Percentiles rank a stretch among this genome's conserved stretches.
phyloP scores from a whole-genome alignment of 106 monocot genomes.

The Agapanthus africanus region DNA sequence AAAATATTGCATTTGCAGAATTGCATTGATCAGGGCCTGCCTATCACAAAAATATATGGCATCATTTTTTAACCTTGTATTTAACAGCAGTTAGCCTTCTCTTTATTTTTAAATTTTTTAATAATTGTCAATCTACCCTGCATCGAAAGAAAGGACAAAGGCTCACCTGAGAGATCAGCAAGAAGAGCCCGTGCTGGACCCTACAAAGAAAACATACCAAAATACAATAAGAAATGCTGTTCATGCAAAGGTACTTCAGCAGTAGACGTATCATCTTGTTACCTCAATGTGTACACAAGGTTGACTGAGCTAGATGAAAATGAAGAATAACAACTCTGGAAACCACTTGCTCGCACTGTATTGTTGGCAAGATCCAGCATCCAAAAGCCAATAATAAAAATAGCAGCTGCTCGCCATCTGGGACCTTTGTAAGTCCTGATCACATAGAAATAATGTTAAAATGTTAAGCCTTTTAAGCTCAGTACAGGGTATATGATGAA shows the following conservation, averaged over 20 bases:
- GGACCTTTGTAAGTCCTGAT: conserved; percentile 81
- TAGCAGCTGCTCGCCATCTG: conserved; percentile 68
- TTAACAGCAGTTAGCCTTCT: not conserved
- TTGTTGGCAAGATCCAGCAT: conserved; percentile 99
- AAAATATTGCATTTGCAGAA: conserved; percentile 95
- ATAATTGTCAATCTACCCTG: not conserved
- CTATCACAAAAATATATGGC: conserved; percentile 25
- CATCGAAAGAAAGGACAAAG: conserved; percentile 3
- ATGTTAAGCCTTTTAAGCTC: not conserved
- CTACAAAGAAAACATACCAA: conserved; percentile 24
- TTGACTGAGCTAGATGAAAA: too few species aligned
- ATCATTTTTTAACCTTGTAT: too few species aligned
- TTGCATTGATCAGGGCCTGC: conserved; percentile 80
- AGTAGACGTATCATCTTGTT: not conserved
- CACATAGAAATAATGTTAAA: not conserved
- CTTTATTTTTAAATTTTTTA: not conserved
- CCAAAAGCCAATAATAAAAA: conserved; percentile 95
- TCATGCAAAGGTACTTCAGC: not conserved
- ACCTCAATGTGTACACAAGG: too few species aligned
- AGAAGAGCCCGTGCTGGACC: conserved; percentile 97
- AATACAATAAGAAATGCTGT: not conserved
- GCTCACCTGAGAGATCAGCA: conserved; percentile 94
- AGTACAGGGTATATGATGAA: too few species aligned
- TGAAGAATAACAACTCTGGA: too few species aligned
- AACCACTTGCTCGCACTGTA: conserved; percentile 86